phyloP scores from a whole-genome alignment of 805 yeast species.

The Barnettozyma siamensis region DNA sequence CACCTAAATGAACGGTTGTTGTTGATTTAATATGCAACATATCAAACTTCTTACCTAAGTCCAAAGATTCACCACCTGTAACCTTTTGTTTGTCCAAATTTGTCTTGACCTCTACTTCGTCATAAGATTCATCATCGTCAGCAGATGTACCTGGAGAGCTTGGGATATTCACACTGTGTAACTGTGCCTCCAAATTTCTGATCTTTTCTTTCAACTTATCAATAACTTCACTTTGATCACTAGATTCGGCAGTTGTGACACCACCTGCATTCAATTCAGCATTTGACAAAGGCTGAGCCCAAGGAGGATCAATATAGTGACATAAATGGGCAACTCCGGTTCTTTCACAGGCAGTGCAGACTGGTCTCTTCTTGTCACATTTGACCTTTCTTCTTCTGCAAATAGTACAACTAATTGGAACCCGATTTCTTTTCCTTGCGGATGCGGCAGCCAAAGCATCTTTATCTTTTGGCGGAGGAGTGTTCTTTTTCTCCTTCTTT shows the following conservation, averaged over 20 bases:
- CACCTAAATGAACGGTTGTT: constrained; percentile 41
- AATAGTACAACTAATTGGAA: constrained; percentile 41
- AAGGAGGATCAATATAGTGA: constrained; percentile 51
- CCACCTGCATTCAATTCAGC: constrained; percentile 39
- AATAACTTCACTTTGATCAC: constrained; percentile 36
- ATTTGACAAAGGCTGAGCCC: constrained; percentile 45
- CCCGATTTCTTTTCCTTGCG: constrained; percentile 39
- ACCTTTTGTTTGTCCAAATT: neutral
- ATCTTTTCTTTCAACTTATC: constrained; percentile 54
- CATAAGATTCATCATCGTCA: constrained; percentile 5
- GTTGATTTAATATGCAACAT: constrained; percentile 38
- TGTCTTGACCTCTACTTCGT: neutral
- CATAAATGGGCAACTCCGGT: constrained; percentile 56
- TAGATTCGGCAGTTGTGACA: neutral
- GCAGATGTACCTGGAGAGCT: constrained; percentile 9
- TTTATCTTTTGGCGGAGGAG: constrained; percentile 2
- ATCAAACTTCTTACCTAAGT: constrained; percentile 37
- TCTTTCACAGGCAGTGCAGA: constrained; percentile 49
- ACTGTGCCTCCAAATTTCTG: constrained; percentile 35
- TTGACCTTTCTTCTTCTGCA: constrained; percentile 47
- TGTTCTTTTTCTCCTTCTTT: constrained; percentile 6
- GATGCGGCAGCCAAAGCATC: constrained; percentile 2
- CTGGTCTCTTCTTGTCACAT: constrained; percentile 47
- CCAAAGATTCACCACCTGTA: constrained; percentile 26
- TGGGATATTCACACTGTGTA: constrained; percentile 1